Conservation (phyloP, 2,329 filamentous ascomycete species). For the Hymenoscyphus linearis region DNA sequence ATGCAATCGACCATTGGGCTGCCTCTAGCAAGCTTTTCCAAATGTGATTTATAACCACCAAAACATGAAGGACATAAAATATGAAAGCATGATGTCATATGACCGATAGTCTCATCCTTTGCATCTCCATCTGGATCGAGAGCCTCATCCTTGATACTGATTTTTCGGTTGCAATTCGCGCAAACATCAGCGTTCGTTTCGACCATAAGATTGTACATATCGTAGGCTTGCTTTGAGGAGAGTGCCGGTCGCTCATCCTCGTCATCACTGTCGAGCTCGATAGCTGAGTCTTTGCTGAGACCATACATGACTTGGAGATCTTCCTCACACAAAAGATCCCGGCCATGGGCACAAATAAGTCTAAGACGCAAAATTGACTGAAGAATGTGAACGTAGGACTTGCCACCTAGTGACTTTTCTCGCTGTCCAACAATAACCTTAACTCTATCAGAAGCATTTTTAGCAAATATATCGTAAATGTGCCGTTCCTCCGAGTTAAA, state of each 20-base stretch:
- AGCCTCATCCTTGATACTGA: slow-evolving; percentile 49
- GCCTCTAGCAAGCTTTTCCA: slow-evolving; percentile 39
- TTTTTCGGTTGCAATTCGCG: slow-evolving; percentile 59
- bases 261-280: slow-evolving; percentile 78
- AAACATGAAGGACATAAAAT: slow-evolving; percentile 75
- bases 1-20: slow-evolving; percentile 51
- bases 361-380: slow-evolving; percentile 87
- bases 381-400: slow-evolving; percentile 88
- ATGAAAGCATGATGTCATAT: slow-evolving; percentile 84
- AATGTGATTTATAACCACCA: slow-evolving; percentile 49
- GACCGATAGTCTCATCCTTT: slow-evolving; percentile 62
- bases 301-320: slow-evolving; percentile 78
- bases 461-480: slow-evolving; percentile 80
- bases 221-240: slow-evolving; percentile 69
- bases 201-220: slow-evolving; percentile 77
- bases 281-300: slow-evolving; percentile 76
- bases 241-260: slow-evolving; percentile 49
- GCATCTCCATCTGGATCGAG: slow-evolving; percentile 50
- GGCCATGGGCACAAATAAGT: slow-evolving; percentile 89
- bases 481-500: slow-evolving; percentile 71
- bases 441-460: slow-evolving; percentile 74
- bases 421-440: slow-evolving; percentile 63
- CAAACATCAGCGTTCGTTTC: slow-evolving; percentile 76
- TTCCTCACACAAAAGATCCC: slow-evolving; percentile 78
- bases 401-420: slow-evolving; percentile 68